These are phyloP conservation scores for Gliomastix tumulicola DNA, from an alignment of 2,329 filamentous ascomycete species.

Conservation along the genomic window DNA sequence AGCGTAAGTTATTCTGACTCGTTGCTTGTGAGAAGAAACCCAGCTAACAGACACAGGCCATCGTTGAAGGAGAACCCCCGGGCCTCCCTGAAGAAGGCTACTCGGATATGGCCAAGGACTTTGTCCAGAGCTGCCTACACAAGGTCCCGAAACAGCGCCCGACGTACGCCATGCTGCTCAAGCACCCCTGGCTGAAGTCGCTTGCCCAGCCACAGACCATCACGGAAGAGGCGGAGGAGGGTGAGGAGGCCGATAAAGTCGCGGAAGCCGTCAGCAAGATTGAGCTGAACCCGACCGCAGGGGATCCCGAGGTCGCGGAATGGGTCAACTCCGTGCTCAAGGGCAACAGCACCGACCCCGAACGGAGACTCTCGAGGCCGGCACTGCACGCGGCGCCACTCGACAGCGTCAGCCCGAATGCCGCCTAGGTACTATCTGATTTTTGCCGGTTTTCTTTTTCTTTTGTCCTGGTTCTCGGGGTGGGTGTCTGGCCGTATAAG, in stretches of 20 bases:
- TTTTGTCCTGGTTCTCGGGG: too few relatives aligned
- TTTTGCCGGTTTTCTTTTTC: too few relatives aligned
- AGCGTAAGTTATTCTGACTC: constrained; percentile 65
- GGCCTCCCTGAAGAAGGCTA: constrained; percentile 74
- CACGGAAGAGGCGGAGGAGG: constrained; percentile 61
- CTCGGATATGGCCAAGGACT: constrained; percentile 73
- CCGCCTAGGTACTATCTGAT: too few relatives aligned
- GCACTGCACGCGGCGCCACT: constrained; percentile 83
- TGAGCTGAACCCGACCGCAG: constrained; percentile 30
- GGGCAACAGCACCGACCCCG: constrained; percentile 40
- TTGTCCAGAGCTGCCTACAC: constrained; percentile 84
- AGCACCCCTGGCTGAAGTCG: constrained; percentile 79
- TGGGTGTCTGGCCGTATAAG: too few relatives aligned
- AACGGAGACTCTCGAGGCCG: constrained; percentile 64
- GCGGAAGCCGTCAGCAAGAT: constrained; percentile 37
- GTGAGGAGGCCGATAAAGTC: constrained; percentile 36
- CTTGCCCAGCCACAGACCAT: constrained; percentile 73
- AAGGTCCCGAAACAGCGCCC: constrained; percentile 89
- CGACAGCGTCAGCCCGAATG: constrained; percentile 57
- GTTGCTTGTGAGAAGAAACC: background rate
- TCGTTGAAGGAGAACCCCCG: constrained; percentile 94
- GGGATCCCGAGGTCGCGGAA: constrained; percentile 75
- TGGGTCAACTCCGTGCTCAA: constrained; percentile 76
- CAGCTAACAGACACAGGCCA: constrained; percentile 56
- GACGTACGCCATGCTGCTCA: constrained; percentile 84